A percentile compares a stretch with the other conserved stretches of the same genome.
phyloP scores from a whole-genome alignment of 2,329 filamentous ascomycete species.

The Arthrobotrys sinensis region DNA sequence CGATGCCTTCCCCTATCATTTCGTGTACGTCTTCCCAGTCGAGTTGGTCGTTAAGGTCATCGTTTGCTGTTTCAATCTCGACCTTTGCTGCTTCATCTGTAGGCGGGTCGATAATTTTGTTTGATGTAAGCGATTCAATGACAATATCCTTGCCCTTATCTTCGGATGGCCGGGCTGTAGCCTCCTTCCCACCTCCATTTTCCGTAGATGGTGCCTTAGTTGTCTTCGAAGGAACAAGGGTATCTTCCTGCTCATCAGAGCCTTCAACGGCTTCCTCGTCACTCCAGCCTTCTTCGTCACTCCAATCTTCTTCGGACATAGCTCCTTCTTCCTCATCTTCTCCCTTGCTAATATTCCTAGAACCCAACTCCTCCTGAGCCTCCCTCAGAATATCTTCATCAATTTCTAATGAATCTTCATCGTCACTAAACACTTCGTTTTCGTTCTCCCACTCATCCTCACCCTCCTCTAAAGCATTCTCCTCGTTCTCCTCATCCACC shows the following conservation, averaged over 20 bases:
- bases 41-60: slow-evolving; percentile 1
- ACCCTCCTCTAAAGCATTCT: background rate
- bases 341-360: background rate
- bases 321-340: background rate
- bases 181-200: background rate
- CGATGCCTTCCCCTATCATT: background rate
- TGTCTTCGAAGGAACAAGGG: too few relatives aligned
- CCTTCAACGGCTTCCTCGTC: background rate
- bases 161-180: background rate
- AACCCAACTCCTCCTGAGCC: background rate
- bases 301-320: too few relatives aligned
- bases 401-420: background rate
- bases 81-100: background rate
- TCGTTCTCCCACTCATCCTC: slow-evolving; percentile 6
- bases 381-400: background rate
- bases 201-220: too few relatives aligned
- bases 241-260: background rate
- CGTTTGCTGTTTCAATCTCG: background rate
- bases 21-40: slow-evolving; percentile 4
- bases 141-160: background rate
- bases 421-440: background rate
- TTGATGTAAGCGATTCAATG: too few relatives aligned
- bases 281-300: background rate
- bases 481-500: slow-evolving; percentile 3
- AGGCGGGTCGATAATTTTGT: background rate